Evolutionary conservation across 139 green algal genomes (phyloP), one percentile per base, ranked within the genome.

Genomic region (Nannochloris sp.): DNA sequence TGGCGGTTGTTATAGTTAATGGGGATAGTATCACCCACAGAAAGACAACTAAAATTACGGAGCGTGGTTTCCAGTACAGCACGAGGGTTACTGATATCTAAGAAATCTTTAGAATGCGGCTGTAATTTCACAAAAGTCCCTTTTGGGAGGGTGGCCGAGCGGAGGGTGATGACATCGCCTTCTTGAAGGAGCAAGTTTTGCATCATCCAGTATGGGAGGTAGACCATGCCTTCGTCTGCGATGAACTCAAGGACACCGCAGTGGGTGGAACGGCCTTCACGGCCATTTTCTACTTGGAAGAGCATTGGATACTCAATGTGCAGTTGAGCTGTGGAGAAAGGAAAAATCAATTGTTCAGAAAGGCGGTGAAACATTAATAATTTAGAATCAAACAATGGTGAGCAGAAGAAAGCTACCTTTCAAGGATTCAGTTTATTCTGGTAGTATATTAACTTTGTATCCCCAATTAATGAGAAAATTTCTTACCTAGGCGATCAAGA

Each of bases 131-230:
- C 87, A 63, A 88, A 98, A 2, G 67, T 89, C 44, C 92, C 93
- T 80, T 98, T 99, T 15, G 87, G 88, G 47, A 99, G 85, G 0
- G 80, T 87, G 24, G 87, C 87, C 61, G 77, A 91, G 54, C 67
- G 74, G 54, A 99, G 74, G 7, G 75, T 81, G 3, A 98, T 82
- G 13, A 95, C 65, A 46, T 96, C 85, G 6, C 94, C 94, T 67
- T 97, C 93, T 32, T 83, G 61, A 14, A 99, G 67, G 33, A 93
- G 60, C 67, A 99, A 61, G 71, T 99, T 99, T 59, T 96, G 78
- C 93, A 98, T 98, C 91, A 98, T 97, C 93, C 94, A 99, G 73
- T 97, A 95, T 12, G 94, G 94, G 78, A 99, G 87, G 78, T 98
- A 99, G 2, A 91, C 77, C 35, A 89, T 80, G 2, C 94, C 94